Evolutionary conservation across 73 alveolate genomes (phyloP).

Genomic region (Durusdinium trenchii): DNA sequence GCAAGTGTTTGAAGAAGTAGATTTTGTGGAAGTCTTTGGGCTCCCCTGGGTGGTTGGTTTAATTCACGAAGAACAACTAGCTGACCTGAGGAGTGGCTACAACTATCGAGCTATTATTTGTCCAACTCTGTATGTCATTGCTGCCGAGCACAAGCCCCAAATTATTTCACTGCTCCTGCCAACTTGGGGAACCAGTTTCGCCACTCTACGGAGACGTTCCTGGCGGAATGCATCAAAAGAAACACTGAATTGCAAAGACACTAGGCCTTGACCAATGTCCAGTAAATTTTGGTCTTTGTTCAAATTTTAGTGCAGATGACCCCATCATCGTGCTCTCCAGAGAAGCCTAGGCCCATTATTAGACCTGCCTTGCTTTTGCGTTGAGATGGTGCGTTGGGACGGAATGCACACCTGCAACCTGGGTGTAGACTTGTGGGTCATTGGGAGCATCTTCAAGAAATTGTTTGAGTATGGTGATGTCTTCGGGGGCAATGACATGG

Average conservation of each 20-base stretch:
- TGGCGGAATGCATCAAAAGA: neutral
- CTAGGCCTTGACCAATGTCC: too few species aligned
- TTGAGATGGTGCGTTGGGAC: neutral
- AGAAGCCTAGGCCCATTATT: neutral
- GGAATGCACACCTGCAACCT: neutral
- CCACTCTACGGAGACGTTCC: neutral
- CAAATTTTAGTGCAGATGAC: too few species aligned
- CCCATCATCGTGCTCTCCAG: too few species aligned
- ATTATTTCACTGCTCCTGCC: neutral
- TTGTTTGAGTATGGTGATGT: neutral
- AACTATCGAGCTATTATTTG: neutral
- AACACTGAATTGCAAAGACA: too few species aligned
- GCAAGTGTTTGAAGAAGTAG: too few species aligned
- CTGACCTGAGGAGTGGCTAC: neutral
- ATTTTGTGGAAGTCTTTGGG: too few species aligned
- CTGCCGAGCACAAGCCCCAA: neutral
- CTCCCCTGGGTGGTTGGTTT: too few species aligned
- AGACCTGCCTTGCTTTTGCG: neutral
- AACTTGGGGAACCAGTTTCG: neutral
- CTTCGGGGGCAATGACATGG: neutral
- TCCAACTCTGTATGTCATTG: neutral
- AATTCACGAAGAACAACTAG: too few species aligned
- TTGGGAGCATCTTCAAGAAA: neutral
- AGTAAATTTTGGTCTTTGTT: too few species aligned
- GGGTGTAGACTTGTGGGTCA: neutral